Conservation (phyloP, 2,329 filamentous ascomycete species). For the Uncinocarpus reesii region DNA sequence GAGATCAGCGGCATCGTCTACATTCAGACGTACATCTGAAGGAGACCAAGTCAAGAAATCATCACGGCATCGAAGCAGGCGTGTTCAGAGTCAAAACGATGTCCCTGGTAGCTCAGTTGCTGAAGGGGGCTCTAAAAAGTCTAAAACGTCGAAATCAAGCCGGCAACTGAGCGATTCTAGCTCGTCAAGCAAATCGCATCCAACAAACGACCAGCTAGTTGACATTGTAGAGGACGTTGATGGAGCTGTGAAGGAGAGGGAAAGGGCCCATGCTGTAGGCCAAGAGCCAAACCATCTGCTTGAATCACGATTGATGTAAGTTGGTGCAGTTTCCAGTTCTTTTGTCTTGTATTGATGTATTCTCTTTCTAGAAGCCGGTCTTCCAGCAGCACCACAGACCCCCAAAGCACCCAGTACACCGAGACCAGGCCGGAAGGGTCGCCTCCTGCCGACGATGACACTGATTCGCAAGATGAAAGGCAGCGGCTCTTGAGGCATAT, state of each 20-base stretch:
- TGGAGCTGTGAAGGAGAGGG: constrained; percentile 52
- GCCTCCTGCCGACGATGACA: constrained; percentile 1
- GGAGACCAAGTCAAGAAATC: constrained; percentile 31
- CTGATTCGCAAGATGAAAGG: constrained; percentile 17
- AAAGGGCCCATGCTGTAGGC: constrained; percentile 50
- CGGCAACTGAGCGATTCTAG: constrained; percentile 29
- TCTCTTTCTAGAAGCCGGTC: constrained; percentile 4
- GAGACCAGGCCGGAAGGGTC: constrained; percentile 1
- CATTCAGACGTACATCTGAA: constrained; percentile 36
- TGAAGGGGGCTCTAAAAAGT: constrained; percentile 1
- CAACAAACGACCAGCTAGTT: constrained; percentile 47
- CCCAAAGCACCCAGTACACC: not conserved
- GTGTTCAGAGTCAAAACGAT: constrained; percentile 21
- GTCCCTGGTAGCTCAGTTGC: constrained; percentile 10
- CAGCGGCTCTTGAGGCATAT: constrained; percentile 18
- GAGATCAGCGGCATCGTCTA: constrained; percentile 47
- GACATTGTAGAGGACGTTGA: constrained; percentile 58
- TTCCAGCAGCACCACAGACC: constrained; percentile 15
- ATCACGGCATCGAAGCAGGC: constrained; percentile 29
- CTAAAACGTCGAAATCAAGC: constrained; percentile 20
- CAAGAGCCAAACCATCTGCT: constrained; percentile 50
- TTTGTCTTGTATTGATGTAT: not conserved
- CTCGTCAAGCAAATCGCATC: constrained; percentile 38
- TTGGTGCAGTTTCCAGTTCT: not conserved
- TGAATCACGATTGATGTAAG: constrained; percentile 27